Base-by-base conservation (phyloP, 2,329 filamentous ascomycete genomes). In the Alternaria brassicicola region DNA sequence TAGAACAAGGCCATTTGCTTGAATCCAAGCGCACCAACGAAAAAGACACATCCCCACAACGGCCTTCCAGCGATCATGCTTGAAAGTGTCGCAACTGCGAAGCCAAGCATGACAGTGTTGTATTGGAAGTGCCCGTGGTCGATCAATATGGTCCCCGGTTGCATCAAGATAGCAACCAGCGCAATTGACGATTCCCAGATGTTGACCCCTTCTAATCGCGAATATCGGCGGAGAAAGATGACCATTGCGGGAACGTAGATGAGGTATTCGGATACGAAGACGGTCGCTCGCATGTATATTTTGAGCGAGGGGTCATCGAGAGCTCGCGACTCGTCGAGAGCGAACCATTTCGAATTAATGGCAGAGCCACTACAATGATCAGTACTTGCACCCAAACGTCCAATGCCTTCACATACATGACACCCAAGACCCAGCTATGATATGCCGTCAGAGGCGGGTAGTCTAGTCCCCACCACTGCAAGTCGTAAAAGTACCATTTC, bases 1-100 rank as follows among this genome's bases (percentile, higher is more conserved):
- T 97, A 99, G 80, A 98, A 99, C 15, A 99, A 84, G 1, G 94
- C 94, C 96, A 99, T 99, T 78, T 99, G 95, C 82, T 99, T 99
- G 83, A 98, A 99, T 6, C 92, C 92, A n/a, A 99, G 82, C 3
- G 94, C 91, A 15, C 86, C 87, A 6, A 99, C 95, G 69, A 99
- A 99, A 81, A 97, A 97, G 58, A 97, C 86, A 62, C 92, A 93
- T 25, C 91, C 87, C 93, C 94, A 97, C 61, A 96, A 85, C 69
- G 89, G 89, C 47, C 93, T 86, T 4, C 91, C 91, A 3, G 93
- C 92, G 49, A 97, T 78, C 79, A 98, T 90, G 76, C 91, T 95
- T 39, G 94, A 95, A 81, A 97, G 88, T 69, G 89, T 92, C 0
- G 92, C 92, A 28, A 96, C 82, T 9, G 95, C 88, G 46, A 98